Evolutionary conservation across 1,284 basidiomycete species (phyloP).

Genomic region (Irpex sp.): DNA sequence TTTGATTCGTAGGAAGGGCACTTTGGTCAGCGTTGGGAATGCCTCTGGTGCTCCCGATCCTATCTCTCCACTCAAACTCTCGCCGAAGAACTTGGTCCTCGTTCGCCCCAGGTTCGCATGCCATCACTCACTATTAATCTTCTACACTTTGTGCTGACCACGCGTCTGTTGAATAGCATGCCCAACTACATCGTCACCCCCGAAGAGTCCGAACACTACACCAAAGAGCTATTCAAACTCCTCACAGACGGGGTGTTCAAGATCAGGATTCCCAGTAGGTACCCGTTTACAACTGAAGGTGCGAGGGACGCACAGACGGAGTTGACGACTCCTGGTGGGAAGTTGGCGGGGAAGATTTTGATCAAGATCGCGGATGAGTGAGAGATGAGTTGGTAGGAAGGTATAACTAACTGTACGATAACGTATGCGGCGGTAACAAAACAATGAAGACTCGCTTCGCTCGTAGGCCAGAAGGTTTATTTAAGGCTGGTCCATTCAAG

Average conservation of each 20-base stretch:
- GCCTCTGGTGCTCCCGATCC: conserved; percentile 81
- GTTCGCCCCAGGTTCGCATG: conserved; percentile 66
- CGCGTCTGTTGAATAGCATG: conserved; percentile 35
- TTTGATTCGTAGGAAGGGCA: conserved; percentile 77
- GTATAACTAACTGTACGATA: not conserved
- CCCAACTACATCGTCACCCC: conserved; percentile 69
- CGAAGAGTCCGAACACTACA: conserved; percentile 70
- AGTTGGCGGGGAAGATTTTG: conserved; percentile 81
- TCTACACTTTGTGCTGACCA: not conserved
- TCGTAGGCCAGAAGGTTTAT: too few relatives aligned
- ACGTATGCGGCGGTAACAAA: too few relatives aligned
- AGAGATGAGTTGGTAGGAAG: not conserved
- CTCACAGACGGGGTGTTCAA: conserved; percentile 63
- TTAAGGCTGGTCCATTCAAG: too few relatives aligned
- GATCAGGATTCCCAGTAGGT: conserved; percentile 74
- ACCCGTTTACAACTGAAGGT: conserved; percentile 82
- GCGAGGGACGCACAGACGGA: conserved; percentile 78
- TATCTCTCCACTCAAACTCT: conserved; percentile 72
- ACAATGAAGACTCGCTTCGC: too few relatives aligned
- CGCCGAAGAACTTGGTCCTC: conserved; percentile 82
- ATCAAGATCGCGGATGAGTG: conserved; percentile 47
- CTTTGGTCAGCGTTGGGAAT: conserved; percentile 89
- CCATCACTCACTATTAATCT: not conserved
- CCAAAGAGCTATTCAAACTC: conserved; percentile 63
- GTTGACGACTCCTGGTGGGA: conserved; percentile 58